A percentile compares a stretch with the other conserved stretches of the same genome.
Conservation (phyloP, 805 yeast genomes). For the Yueomyces sinensis region DNA sequence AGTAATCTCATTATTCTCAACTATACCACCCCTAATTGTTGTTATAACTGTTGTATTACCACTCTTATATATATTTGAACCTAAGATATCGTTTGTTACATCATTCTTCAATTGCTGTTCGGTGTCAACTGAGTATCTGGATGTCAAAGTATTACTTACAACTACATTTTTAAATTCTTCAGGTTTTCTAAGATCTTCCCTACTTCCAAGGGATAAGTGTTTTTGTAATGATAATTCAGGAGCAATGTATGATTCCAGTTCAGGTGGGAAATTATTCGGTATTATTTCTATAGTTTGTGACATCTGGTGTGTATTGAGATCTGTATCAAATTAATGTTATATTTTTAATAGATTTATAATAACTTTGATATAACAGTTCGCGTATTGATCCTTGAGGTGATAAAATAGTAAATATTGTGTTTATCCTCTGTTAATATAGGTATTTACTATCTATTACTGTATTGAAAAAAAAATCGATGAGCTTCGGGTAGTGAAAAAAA, state of each 20-base stretch:
- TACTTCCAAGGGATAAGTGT: conserved; percentile 57
- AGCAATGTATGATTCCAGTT: conserved; percentile 68
- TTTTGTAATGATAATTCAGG: conserved; percentile 76
- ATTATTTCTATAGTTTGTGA: conserved; percentile 20
- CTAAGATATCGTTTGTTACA: conserved; percentile 30
- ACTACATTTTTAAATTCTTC: conserved; percentile 56
- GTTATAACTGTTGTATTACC: conserved; percentile 69
- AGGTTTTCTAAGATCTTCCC: conserved; percentile 62
- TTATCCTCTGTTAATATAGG: too few relatives aligned
- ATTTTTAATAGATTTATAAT: too few relatives aligned
- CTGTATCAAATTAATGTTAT: too few relatives aligned
- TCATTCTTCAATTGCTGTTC: conserved; percentile 19
- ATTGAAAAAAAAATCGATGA: too few relatives aligned
- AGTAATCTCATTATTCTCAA: conserved; percentile 39
- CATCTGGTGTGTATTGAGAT: too few relatives aligned
- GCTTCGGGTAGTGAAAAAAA: too few relatives aligned
- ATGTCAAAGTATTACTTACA: conserved; percentile 26
- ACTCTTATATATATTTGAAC: conserved; percentile 54
- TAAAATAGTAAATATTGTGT: too few relatives aligned
- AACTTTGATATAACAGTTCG: too few relatives aligned
- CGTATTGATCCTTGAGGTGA: too few relatives aligned
- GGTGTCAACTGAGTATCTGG: conserved; percentile 26
- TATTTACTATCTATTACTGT: too few relatives aligned
- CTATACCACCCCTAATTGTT: conserved; percentile 52
- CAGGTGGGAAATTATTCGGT: conserved; percentile 62